phyloP scores from a whole-genome alignment of 1,284 basidiomycete species.

The Anthracocystis setariae region DNA sequence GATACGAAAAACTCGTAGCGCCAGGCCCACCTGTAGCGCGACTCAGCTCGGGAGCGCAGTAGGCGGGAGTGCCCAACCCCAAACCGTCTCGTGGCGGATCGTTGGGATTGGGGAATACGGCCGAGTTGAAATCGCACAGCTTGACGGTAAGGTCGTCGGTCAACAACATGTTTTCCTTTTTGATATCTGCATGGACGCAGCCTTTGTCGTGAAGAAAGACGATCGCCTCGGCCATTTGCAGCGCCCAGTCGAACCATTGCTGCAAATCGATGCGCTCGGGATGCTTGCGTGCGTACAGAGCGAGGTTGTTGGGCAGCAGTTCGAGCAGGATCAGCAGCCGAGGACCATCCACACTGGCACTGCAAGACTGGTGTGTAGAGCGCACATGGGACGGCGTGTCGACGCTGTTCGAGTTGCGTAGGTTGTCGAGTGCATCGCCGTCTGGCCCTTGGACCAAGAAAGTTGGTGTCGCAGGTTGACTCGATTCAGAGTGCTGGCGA shows the following conservation, averaged over 20 bases:
- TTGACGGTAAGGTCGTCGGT: slow-evolving; percentile 57
- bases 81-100: slow-evolving; percentile 57
- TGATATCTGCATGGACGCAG: slow-evolving; percentile 65
- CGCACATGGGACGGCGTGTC: neutral
- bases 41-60: slow-evolving; percentile 64
- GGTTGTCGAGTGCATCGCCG: slow-evolving; percentile 10
- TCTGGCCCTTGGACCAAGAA: slow-evolving; percentile 33
- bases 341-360: slow-evolving; percentile 38
- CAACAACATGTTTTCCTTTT: slow-evolving; percentile 65
- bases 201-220: slow-evolving; percentile 60
- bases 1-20: slow-evolving; percentile 52
- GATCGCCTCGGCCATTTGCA: slow-evolving; percentile 52
- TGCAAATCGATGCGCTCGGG: slow-evolving; percentile 42
- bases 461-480: slow-evolving; percentile 11
- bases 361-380: neutral
- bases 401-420: neutral
- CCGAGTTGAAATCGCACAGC: slow-evolving; percentile 66
- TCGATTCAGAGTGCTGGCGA: neutral
- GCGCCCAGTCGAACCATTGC: slow-evolving; percentile 61
- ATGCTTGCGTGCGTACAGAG: slow-evolving; percentile 42
- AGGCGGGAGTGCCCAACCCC: slow-evolving; percentile 65
- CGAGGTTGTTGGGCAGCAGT: slow-evolving; percentile 58
- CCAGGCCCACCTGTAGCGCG: slow-evolving; percentile 36
- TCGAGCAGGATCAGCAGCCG: slow-evolving; percentile 65
- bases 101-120: slow-evolving; percentile 60